A percentile compares a stretch with the other conserved stretches of the same genome.
Conservation (phyloP, 176 grass and related monocot genomes). For the Aegilops umbellulata region DNA sequence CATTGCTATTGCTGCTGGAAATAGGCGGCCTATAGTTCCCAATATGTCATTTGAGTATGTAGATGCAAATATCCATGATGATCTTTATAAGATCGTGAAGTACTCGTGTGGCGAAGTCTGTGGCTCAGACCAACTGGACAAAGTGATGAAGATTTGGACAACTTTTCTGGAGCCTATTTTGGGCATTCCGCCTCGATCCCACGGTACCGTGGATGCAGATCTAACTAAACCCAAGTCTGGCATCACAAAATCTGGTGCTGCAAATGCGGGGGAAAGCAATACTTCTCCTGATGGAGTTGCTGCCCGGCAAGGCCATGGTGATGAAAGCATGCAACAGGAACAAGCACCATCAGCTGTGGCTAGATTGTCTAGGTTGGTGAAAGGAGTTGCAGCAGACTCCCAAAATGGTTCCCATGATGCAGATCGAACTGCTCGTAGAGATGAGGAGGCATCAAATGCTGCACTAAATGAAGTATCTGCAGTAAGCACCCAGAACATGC, state of each 20-base stretch:
- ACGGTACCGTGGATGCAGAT: slow-evolving; percentile 47
- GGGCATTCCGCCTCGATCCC: slow-evolving; percentile 56
- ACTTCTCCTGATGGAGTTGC: slow-evolving; percentile 20
- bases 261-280: slow-evolving; percentile 57
- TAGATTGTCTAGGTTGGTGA: slow-evolving; percentile 42
- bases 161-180: slow-evolving; percentile 87
- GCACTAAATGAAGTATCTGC: slow-evolving; percentile 51
- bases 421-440: slow-evolving; percentile 34
- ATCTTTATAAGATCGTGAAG: slow-evolving; percentile 90
- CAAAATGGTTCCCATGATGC: slow-evolving; percentile 67
- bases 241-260: slow-evolving; percentile 51
- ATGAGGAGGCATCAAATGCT: slow-evolving; percentile 40
- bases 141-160: slow-evolving; percentile 90
- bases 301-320: slow-evolving; percentile 47
- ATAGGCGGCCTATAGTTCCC: slow-evolving; percentile 74
- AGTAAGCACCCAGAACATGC: slow-evolving; percentile 34
- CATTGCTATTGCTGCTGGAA: slow-evolving; percentile 84
- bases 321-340: slow-evolving; percentile 44
- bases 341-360: slow-evolving; percentile 26
- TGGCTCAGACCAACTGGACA: slow-evolving; percentile 81
- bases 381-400: slow-evolving; percentile 40
- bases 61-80: slow-evolving; percentile 78
- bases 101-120: slow-evolving; percentile 97
- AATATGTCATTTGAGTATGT: slow-evolving; percentile 86
- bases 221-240: slow-evolving; percentile 57